Conservation (phyloP, 2,329 filamentous ascomycete species). For the Westerdykella aurantiaca region DNA sequence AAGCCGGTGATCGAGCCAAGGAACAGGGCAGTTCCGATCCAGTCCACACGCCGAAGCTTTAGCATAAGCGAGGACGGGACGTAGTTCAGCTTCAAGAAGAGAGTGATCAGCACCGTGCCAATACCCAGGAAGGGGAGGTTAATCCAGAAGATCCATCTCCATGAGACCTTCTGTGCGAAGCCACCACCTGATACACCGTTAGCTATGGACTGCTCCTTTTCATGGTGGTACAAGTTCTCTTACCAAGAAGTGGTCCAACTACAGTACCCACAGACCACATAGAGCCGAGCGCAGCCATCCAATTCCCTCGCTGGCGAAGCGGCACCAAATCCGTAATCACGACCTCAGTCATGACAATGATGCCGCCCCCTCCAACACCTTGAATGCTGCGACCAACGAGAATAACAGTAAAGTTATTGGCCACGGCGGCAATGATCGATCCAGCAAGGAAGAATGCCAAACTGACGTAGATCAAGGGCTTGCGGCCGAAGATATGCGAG, state of each 20-base stretch:
- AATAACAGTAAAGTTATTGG: constrained; percentile 36
- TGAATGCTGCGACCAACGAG: constrained; percentile 37
- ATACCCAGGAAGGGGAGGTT: constrained; percentile 55
- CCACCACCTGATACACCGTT: constrained; percentile 39
- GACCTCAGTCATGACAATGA: constrained; percentile 40
- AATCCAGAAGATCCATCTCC: constrained; percentile 62
- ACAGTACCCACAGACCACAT: constrained; percentile 55
- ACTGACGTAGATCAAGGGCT: constrained; percentile 33
- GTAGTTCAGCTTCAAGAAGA: constrained; percentile 52
- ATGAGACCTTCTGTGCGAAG: constrained; percentile 48
- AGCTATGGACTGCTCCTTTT: not conserved
- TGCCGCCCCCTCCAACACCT: constrained; percentile 40
- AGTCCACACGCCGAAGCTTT: constrained; percentile 56
- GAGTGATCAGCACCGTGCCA: constrained; percentile 43
- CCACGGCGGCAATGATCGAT: constrained; percentile 32
- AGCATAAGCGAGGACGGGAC: constrained; percentile 42
- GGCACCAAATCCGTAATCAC: constrained; percentile 45
- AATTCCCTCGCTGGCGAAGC: constrained; percentile 40
- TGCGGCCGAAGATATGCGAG: constrained; percentile 38
- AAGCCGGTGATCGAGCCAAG: constrained; percentile 54
- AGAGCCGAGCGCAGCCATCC: constrained; percentile 37
- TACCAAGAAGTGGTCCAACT: constrained; percentile 42
- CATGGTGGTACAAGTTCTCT: not conserved
- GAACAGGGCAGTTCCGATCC: constrained; percentile 57
- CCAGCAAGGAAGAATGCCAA: constrained; percentile 35